Conservation (phyloP, 1,139 yeast genomes). For the Geotrichum klebahnii region DNA sequence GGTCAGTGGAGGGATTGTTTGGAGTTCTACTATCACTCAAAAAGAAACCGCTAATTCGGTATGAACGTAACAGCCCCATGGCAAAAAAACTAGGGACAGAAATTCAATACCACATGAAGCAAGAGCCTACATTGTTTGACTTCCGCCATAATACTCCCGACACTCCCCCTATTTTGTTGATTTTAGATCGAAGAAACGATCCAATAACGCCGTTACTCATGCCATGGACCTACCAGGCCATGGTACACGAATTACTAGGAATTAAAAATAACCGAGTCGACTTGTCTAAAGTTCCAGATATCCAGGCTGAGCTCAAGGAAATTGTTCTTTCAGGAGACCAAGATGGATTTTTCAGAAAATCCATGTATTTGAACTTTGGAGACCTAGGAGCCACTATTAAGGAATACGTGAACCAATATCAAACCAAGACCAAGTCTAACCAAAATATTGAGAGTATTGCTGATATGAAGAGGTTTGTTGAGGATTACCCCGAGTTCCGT, state of each 20-base stretch:
- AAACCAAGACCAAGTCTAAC: slow-evolving; percentile 69
- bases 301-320: slow-evolving; percentile 50
- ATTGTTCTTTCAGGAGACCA: slow-evolving; percentile 62
- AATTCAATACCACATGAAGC: slow-evolving; percentile 41
- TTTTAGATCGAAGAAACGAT: slow-evolving; percentile 80
- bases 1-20: slow-evolving; percentile 50
- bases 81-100: slow-evolving; percentile 69
- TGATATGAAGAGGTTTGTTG: slow-evolving; percentile 85
- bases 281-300: slow-evolving; percentile 47
- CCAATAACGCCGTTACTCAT: slow-evolving; percentile 86
- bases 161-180: slow-evolving; percentile 67
- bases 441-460: slow-evolving; percentile 69
- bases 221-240: slow-evolving; percentile 98
- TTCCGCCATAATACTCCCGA: slow-evolving; percentile 51
- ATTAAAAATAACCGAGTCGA: slow-evolving; percentile 77
- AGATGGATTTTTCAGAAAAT: slow-evolving; percentile 71
- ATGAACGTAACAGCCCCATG: slow-evolving; percentile 61
- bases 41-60: slow-evolving; percentile 71
- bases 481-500: slow-evolving; percentile 89
- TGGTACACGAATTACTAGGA: slow-evolving; percentile 90
- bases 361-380: slow-evolving; percentile 89
- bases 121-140: slow-evolving; percentile 58
- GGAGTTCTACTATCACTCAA: slow-evolving; percentile 72
- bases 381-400: slow-evolving; percentile 88
- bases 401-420: slow-evolving; percentile 78